Conservation (phyloP, 768 basidiomycete species). For the Termitomyces sp. region DNA sequence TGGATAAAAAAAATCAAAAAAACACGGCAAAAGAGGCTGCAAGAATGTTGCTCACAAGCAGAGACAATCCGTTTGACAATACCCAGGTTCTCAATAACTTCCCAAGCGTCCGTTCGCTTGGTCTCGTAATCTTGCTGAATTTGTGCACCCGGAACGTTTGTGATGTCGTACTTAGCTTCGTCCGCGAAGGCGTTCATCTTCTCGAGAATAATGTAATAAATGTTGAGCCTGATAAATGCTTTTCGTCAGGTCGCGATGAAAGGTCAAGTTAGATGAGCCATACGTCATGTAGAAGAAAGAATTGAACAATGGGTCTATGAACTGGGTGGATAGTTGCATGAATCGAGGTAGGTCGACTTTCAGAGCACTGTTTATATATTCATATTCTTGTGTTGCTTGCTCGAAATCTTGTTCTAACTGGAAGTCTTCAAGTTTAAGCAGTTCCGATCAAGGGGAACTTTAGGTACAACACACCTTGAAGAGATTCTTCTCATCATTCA, state of each 20-base stretch:
- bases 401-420: slow-evolving; percentile 97
- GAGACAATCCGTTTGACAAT: slow-evolving; percentile 84
- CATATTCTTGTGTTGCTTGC: slow-evolving; percentile 86
- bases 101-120: slow-evolving; percentile 79
- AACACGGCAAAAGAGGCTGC: neutral
- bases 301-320: slow-evolving; percentile 97
- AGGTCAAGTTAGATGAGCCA: slow-evolving; percentile 26
- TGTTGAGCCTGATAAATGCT: slow-evolving; percentile 61
- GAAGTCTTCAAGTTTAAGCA: slow-evolving; percentile 10
- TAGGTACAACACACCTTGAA: slow-evolving; percentile 67
- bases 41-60: slow-evolving; percentile 54
- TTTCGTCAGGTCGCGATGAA: neutral
- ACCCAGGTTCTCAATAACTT: slow-evolving; percentile 68
- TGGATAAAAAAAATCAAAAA: neutral
- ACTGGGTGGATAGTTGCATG: slow-evolving; percentile 79
- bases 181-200: slow-evolving; percentile 86
- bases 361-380: slow-evolving; percentile 83
- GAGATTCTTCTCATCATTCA: slow-evolving; percentile 93
- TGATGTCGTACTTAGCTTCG: slow-evolving; percentile 67
- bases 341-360: slow-evolving; percentile 95
- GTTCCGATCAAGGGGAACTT: neutral
- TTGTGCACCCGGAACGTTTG: slow-evolving; percentile 58
- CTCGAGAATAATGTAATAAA: slow-evolving; percentile 91
- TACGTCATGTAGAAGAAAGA: slow-evolving; percentile 99
- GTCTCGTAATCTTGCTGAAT: slow-evolving; percentile 75